Percentiles rank a stretch among this genome's conserved stretches.
Evolutionary conservation across 2,329 filamentous ascomycete species (phyloP).

Genomic region (Fusarium coffeatum): DNA sequence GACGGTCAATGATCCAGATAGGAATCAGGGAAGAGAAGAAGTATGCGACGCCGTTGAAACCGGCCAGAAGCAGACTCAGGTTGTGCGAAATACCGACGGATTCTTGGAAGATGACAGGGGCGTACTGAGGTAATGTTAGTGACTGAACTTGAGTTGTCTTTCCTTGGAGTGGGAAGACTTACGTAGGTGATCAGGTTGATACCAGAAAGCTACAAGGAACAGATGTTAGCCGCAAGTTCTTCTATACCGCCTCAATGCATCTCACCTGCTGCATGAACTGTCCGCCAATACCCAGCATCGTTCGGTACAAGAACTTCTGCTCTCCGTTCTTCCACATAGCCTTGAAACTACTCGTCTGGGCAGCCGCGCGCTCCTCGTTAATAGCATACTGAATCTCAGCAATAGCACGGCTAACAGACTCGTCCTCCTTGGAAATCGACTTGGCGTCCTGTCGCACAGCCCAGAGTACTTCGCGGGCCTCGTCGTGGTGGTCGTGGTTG

Average conservation of each 20-base stretch:
- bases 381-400: constrained; percentile 55
- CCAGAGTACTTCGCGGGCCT: constrained; percentile 54
- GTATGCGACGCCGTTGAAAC: constrained; percentile 60
- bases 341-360: constrained; percentile 48
- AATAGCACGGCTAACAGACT: constrained; percentile 45
- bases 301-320: constrained; percentile 55
- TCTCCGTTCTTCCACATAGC: constrained; percentile 56
- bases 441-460: constrained; percentile 47
- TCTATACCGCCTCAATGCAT: rapidly evolving
- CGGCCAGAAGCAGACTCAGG: constrained; percentile 63
- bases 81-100: constrained; percentile 57
- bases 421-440: constrained; percentile 44
- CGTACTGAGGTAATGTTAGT: constrained; percentile 40
- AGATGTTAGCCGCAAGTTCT: not conserved
- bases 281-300: constrained; percentile 55
- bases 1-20: constrained; percentile 53
- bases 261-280: constrained; percentile 58
- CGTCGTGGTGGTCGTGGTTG: constrained; percentile 55
- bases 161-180: not conserved
- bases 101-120: constrained; percentile 58
- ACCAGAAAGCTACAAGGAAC: constrained; percentile 36
- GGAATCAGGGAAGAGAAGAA: constrained; percentile 47
- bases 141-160: no score
- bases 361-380: constrained; percentile 55
- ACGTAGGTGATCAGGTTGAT: constrained; percentile 53